A percentile compares a stretch with the other conserved stretches of the same genome.
phyloP scores from a whole-genome alignment of 164 flowering plant species.

The Stephania japonica region DNA sequence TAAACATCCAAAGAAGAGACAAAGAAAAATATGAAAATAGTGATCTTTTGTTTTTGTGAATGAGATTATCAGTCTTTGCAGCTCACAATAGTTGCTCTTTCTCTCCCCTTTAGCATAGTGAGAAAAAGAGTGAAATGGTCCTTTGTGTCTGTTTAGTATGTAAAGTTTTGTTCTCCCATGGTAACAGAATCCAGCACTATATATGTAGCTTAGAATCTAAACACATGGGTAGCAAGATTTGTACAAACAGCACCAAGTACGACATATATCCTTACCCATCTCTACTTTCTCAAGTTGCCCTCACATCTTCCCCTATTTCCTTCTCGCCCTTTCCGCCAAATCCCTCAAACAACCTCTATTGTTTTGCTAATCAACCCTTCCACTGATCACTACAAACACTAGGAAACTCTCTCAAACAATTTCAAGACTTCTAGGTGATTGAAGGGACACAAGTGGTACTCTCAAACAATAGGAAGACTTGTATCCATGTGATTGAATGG shows the following conservation, averaged over 20 bases:
- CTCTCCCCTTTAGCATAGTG: no score
- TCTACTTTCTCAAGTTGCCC: neutral
- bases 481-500: no score
- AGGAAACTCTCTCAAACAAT: no score
- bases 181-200: neutral
- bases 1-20: no score
- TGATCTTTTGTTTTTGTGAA: neutral
- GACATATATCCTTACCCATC: neutral
- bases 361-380: no score
- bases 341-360: neutral
- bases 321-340: neutral
- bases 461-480: no score
- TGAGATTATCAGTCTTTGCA: neutral
- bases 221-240: constrained; percentile 1
- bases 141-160: neutral
- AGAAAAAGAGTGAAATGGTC: neutral
- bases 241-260: neutral
- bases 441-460: no score
- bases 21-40: neutral
- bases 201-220: neutral
- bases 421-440: no score
- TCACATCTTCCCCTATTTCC: neutral
- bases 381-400: no score
- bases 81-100: neutral
- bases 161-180: neutral